Conservation (phyloP, 345 rosid species). For the Eucalyptus viminalis region DNA sequence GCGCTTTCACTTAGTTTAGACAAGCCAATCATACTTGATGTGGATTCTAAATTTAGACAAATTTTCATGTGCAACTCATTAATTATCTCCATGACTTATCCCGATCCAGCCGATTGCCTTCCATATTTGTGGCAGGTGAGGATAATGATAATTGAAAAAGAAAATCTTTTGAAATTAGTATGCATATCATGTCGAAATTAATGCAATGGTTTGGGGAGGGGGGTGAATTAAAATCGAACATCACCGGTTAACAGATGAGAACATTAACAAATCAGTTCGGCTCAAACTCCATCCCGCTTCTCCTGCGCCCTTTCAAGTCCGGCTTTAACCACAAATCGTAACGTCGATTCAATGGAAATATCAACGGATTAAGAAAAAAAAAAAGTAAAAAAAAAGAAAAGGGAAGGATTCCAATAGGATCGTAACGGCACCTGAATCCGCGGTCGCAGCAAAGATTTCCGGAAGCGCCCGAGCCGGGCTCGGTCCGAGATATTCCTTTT, state of each 20-base stretch:
- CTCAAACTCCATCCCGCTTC: too few relatives aligned
- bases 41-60: background rate
- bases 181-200: background rate
- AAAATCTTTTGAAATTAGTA: background rate
- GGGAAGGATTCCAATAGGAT: background rate
- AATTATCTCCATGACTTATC: background rate
- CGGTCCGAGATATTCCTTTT: background rate
- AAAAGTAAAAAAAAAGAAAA: background rate
- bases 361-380: background rate
- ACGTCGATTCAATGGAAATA: background rate
- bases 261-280: background rate
- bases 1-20: background rate
- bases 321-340: background rate
- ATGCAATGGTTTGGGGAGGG: background rate
- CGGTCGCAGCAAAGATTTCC: background rate
- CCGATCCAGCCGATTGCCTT: fast-evolving
- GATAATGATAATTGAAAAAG: background rate
- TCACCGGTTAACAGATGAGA: background rate
- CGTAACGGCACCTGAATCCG: background rate
- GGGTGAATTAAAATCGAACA: background rate
- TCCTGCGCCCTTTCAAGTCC: background rate
- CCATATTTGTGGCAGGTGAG: background rate
- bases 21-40: background rate
- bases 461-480: background rate
- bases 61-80: background rate